Evolutionary conservation across 345 rosid species (phyloP), one percentile per base, ranked within the genome.

Genomic region (Eutrema yunnanense): DNA sequence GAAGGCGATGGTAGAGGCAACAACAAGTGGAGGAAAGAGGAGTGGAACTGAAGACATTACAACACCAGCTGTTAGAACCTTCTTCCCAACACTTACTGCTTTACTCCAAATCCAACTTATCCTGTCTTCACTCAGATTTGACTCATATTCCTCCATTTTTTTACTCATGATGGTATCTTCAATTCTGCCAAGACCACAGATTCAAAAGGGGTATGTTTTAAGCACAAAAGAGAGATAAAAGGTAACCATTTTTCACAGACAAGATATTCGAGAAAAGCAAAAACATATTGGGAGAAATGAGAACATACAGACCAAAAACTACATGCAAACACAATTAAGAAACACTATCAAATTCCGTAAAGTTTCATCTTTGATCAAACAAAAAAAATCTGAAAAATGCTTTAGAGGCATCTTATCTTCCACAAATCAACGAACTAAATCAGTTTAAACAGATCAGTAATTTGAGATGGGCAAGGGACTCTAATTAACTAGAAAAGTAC

Each of bases 31-130:
- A 75, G 96, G 97, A 78, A 95, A 63, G 44, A 95, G 65, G 51
- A 92, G 3, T 8, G 96, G 87, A 3, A 84, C 92, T 29, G 92
- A 85, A 62, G 96, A 73, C n/a, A 87, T 42, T 16, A 86, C 84
- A 52, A 88, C 70, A 34, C 92, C 87, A 12, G 87, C 68, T 52
- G 85, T 60, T 54, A 89, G 58, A 66, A 92, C 63, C 77, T 79
- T 89, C 87, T 79, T 92, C 54, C 97, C 97, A 41, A 85, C 34
- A 7, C 60, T 64, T 54, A 88, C 13, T 6, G 87, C 92, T 53
- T 79, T 84, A 65, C 70, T 73, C 81, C 81, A 71, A 9, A 84
- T 57, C 86, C 90, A 86, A 57, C 76, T 66, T 65, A 74, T 26
- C 22, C 67, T 81, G 14, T 84, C 77, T 46, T 72, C 50, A 8